Base-by-base conservation (phyloP, 1,284 basidiomycete genomes). In the Tetrapyrgos nigripes region DNA sequence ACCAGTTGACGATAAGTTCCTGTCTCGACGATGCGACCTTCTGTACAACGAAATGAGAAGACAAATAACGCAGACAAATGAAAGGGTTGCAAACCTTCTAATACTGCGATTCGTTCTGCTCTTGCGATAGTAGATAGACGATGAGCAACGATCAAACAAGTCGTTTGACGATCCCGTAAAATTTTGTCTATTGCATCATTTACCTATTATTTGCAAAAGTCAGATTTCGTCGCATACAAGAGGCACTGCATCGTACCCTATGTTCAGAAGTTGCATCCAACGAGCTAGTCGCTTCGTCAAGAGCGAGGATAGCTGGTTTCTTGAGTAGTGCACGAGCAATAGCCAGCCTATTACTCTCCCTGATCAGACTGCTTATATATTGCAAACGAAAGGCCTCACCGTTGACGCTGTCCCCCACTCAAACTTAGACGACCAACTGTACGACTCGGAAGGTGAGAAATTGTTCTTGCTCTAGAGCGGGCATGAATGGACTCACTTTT, bases 141-240 rank as follows among this genome's bases (percentile, higher is more conserved):
- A 74, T 97, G 95, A 0, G 95, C 95, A 24, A 96, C 93, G 56
- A 97, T 88, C 43, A 97, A 77, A 60, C 94, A 95, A 1, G 94
- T 96, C 49, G 94, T 93, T 63, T 89, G 85, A 53, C 89, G 78
- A 23, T 85, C 83, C 55, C 83, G 79, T 50, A 96, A 80, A 60
- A 97, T 95, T 70, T 89, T 91, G 69, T 94, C 92, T 55, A 98
- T 92, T 1, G 96, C 96, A 68, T 94, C 87, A 71, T 98, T 97
- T 28, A 96, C 92, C 82, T 91, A 66, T 13, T 14, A n/a, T 51
- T 10, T 23, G 26, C 61, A 55, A 61, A 50, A 1, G 33, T 50
- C 48, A 49, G 3, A 47, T 53, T 31, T 57, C n/a, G 40, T 21
- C 55, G 26, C 11, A 21, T 14, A 26, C 37, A 60, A 54, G 43